Conservation (phyloP, 2,329 filamentous ascomycete genomes). For the Colletotrichum aenigma region DNA sequence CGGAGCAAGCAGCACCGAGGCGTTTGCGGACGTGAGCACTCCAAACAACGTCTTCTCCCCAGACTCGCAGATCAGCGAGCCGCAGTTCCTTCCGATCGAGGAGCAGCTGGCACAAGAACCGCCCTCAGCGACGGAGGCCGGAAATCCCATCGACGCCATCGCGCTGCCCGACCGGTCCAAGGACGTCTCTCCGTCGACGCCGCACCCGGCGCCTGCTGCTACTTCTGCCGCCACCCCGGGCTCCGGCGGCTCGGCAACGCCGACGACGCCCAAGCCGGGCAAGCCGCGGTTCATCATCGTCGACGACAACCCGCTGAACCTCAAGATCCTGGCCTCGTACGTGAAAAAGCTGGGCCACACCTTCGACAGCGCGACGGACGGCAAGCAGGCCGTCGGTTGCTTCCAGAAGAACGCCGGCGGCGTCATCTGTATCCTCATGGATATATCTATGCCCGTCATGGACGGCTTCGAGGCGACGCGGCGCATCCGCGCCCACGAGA, state of each 20-base stretch:
- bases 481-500: slow-evolving; percentile 54
- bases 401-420: slow-evolving; percentile 25
- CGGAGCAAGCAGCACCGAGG: neutral
- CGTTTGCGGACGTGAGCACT: rapidly evolving
- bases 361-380: slow-evolving; percentile 35
- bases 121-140: rapidly evolving
- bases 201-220: rapidly evolving
- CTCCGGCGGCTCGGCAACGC: too few species aligned
- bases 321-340: slow-evolving; percentile 36
- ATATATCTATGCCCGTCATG: slow-evolving; percentile 64
- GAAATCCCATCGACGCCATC: rapidly evolving
- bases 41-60: neutral
- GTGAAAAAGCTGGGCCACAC: slow-evolving; percentile 35
- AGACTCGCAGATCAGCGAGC: neutral
- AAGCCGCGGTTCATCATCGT: slow-evolving; percentile 35
- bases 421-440: slow-evolving; percentile 41
- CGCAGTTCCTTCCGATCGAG: neutral
- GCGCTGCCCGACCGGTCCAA: neutral
- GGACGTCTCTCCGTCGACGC: neutral
- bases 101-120: too few species aligned
- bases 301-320: slow-evolving; percentile 46
- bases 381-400: slow-evolving; percentile 34
- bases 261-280: neutral
- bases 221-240: too few species aligned
- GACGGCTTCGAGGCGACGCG: slow-evolving; percentile 56